Conservation (phyloP, 441 rosid species). For the Gossypium lobatum region DNA sequence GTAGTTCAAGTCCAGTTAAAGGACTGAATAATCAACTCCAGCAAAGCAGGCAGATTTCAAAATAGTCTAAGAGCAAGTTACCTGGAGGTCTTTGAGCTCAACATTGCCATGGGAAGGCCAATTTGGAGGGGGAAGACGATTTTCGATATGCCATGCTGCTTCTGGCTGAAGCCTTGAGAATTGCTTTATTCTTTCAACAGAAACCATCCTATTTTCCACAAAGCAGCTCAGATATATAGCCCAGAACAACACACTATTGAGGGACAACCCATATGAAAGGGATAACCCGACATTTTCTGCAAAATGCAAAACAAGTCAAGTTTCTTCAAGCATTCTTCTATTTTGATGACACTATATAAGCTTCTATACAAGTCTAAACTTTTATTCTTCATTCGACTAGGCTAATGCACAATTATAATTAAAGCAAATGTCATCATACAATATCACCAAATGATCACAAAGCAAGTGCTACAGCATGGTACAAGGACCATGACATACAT, state of each 20-base stretch:
- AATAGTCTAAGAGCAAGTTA: constrained; percentile 17
- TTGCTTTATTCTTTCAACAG: constrained; percentile 87
- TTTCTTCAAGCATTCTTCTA: neutral
- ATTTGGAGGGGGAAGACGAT: constrained; percentile 55
- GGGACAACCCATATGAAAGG: constrained; percentile 85
- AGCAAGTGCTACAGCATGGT: neutral
- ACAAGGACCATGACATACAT: neutral
- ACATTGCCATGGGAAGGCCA: constrained; percentile 79
- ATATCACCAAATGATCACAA: neutral
- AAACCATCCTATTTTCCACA: constrained; percentile 87
- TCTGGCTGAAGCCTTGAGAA: constrained; percentile 73
- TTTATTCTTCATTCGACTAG: neutral
- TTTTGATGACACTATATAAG: neutral
- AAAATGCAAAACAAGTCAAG: constrained; percentile 14
- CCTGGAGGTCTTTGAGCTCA: constrained; percentile 71
- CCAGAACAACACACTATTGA: constrained; percentile 76
- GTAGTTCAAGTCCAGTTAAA: neutral
- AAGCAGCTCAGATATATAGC: constrained; percentile 76
- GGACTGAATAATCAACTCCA: neutral
- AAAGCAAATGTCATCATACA: neutral
- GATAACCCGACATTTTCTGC: constrained; percentile 85
- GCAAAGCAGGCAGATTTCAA: neutral
- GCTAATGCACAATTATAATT: neutral
- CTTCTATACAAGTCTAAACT: neutral
- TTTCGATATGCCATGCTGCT: constrained; percentile 66